These are phyloP conservation scores for Aureococcus anophagefferens DNA, from an alignment of 108 stramenopile genomes.

Conservation along the genomic window DNA sequence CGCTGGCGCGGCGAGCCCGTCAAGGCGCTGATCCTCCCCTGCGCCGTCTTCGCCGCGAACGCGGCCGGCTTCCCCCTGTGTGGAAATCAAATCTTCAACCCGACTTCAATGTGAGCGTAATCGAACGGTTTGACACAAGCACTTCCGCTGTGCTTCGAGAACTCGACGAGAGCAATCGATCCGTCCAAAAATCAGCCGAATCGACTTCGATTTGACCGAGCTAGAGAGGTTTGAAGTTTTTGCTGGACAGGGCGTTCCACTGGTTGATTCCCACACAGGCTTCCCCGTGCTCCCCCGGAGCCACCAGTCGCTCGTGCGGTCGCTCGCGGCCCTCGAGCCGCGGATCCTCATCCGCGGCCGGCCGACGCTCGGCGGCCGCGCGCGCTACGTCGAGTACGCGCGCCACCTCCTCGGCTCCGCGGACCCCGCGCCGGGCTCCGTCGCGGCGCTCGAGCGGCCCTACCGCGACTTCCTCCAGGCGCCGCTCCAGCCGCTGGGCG, in stretches of 20 bases:
- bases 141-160: too few species aligned
- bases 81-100: too few species aligned
- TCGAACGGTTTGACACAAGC: too few species aligned
- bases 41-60: conserved; percentile 38
- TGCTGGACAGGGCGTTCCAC: too few species aligned
- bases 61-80: conserved; percentile 32
- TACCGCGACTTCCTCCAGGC: conserved; percentile 88
- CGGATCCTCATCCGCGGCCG: conserved; percentile 35
- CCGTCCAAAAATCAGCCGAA: too few species aligned
- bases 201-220: too few species aligned
- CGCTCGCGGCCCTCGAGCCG: conserved; percentile 14
- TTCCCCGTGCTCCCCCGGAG: conserved; percentile 37
- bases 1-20: conserved; percentile 53
- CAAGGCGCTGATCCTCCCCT: conserved; percentile 32
- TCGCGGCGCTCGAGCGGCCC: conserved; percentile 51
- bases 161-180: too few species aligned
- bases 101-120: too few species aligned
- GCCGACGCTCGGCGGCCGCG: conserved; percentile 17
- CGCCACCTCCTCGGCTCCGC: conserved; percentile 53
- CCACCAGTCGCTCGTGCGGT: conserved; percentile 30
- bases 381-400: conserved; percentile 74
- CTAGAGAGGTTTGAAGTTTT: too few species aligned
- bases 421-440: conserved; percentile 56
- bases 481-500: conserved; percentile 87
- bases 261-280: too few species aligned